These are phyloP conservation scores for Magnusiomyces tetraspermus DNA, from an alignment of 1,139 yeast genomes.

Conservation along the genomic window DNA sequence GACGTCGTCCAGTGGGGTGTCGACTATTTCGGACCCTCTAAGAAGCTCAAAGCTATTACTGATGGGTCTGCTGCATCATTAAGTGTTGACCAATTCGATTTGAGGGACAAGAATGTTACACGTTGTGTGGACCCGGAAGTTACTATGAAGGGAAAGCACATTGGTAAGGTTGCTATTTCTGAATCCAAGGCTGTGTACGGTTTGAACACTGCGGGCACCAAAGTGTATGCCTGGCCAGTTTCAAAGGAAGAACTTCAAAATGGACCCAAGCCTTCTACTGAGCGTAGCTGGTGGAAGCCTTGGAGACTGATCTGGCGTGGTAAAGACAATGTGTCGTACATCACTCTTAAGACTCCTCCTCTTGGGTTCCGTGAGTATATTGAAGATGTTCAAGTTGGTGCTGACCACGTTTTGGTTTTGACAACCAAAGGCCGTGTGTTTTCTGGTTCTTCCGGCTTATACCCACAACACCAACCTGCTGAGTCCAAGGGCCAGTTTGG, in stretches of 20 bases:
- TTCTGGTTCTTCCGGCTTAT: slow-evolving; percentile 47
- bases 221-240: slow-evolving; percentile 19
- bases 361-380: slow-evolving; percentile 41
- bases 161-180: slow-evolving; percentile 42
- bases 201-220: slow-evolving; percentile 41
- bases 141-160: slow-evolving; percentile 41
- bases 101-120: too few species aligned
- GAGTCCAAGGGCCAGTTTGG: slow-evolving; percentile 75
- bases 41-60: slow-evolving; percentile 17
- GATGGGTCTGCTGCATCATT: background rate
- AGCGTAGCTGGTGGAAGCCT: background rate
- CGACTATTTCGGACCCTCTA: slow-evolving; percentile 25
- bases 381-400: slow-evolving; percentile 49
- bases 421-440: slow-evolving; percentile 56
- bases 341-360: slow-evolving; percentile 17
- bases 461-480: slow-evolving; percentile 19
- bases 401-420: slow-evolving; percentile 54
- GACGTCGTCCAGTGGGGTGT: slow-evolving; percentile 61
- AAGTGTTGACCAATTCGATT: too few species aligned
- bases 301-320: slow-evolving; percentile 1
- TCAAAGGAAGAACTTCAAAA: slow-evolving; percentile 7
- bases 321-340: background rate
- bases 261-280: slow-evolving; percentile 8
- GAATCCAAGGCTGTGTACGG: slow-evolving; percentile 48
- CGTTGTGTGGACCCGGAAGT: slow-evolving; percentile 22